Percentiles rank a stretch among this genome's conserved stretches.
phyloP scores from a whole-genome alignment of 345 rosid species.

The Eucalyptus leucophloia region DNA sequence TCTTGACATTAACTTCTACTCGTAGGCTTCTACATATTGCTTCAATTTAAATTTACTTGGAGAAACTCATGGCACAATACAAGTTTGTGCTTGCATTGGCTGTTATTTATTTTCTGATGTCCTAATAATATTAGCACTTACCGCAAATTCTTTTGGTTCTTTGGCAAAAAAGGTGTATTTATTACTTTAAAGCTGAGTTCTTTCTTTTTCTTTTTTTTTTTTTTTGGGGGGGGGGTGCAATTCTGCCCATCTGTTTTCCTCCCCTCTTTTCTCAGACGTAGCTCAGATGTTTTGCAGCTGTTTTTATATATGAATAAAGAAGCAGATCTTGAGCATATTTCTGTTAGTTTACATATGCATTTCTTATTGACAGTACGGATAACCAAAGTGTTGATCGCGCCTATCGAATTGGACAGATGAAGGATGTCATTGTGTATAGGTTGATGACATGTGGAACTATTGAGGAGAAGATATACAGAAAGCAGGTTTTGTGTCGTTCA shows the following conservation, averaged over 20 bases:
- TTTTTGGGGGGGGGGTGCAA: background rate
- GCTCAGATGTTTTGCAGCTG: background rate
- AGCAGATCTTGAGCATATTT: background rate
- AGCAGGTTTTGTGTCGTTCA: constrained; percentile 44
- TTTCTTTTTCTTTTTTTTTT: background rate
- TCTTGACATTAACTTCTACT: background rate
- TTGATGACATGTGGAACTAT: constrained; percentile 97
- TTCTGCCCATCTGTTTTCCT: background rate
- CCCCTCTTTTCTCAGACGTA: background rate
- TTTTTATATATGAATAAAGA: background rate
- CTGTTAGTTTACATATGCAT: background rate
- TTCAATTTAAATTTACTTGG: background rate
- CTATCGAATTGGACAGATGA: constrained; percentile 90
- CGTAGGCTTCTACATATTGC: background rate
- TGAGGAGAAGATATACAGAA: constrained; percentile 95
- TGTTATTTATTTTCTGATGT: background rate
- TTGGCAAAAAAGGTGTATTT: background rate
- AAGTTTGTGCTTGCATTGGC: background rate
- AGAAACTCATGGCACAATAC: background rate
- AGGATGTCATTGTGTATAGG: constrained; percentile 89
- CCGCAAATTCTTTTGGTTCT: background rate
- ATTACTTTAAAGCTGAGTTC: background rate
- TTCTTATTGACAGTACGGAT: constrained; percentile 54
- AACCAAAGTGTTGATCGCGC: constrained; percentile 99
- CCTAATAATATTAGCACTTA: background rate